Base-by-base conservation (phyloP, 108 stramenopile genomes). In the Phaeodactylum tricornutum region DNA sequence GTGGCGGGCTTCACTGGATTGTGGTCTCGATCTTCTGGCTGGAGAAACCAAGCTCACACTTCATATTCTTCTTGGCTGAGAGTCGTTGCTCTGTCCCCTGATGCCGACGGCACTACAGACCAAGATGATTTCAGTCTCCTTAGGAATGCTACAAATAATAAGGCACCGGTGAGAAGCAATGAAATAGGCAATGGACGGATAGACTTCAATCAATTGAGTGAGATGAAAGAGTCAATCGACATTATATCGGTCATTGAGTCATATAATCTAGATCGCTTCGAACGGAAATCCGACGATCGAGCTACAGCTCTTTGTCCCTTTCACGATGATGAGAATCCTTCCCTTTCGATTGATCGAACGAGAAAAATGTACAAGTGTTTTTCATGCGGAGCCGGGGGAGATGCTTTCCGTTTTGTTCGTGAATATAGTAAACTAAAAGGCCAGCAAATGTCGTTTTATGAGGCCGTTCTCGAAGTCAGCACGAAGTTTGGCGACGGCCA, bases 331-430 rank as follows among this genome's bases (percentile, higher is more conserved):
- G 52, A 72, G 31, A 87, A 84, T 33, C 93, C 95, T 2, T 82
- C 79, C 16, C 58, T 94, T 55, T 69, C 57, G 20, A 75, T 96
- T 39, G 86, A 87, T 37, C 69, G 76, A 17, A 61, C 63, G 2
- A 60, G 81, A 31, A 81, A 82, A 37, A 62, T 89, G 6, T 96
- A 82, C 72, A 91, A 92, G 46, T 96, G 95, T 55, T 96, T 96
- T 61, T 69, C 82, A 4, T 96, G 95, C 60, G 91, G 89, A n/a
- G 91, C 87, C 8, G 82, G 85, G 26, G 95, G 95, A 3, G 84
- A 93, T 56, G 78, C 87, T 15, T 82, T 94, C 54, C 77, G 66
- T 17, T 94, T 96, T 56, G 78, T 90, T 40, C 57, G 72, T 20
- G 70, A 89, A 50, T 84, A 80, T 47, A 64, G 78, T 38, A 53